phyloP scores from a whole-genome alignment of 1,284 basidiomycete genomes.

The Puccinia polysora region DNA sequence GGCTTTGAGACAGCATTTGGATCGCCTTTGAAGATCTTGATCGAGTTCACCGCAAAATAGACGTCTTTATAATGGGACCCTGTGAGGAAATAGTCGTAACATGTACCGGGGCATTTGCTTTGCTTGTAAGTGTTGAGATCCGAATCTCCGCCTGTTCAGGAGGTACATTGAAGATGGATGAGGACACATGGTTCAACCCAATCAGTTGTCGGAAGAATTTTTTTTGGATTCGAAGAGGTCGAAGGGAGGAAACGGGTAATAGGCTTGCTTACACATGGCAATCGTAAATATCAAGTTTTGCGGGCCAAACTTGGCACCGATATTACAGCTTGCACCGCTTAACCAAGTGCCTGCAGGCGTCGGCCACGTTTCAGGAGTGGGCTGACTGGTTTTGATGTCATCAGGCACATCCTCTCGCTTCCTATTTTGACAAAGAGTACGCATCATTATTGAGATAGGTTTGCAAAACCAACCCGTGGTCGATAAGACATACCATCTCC shows the following conservation, averaged over 20 bases:
- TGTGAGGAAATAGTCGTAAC: slow-evolving; percentile 25
- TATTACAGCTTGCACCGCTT: slow-evolving; percentile 24
- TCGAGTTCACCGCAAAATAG: slow-evolving; percentile 34
- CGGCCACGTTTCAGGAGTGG: slow-evolving; percentile 11
- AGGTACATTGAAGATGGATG: no score
- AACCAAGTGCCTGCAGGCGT: slow-evolving; percentile 10
- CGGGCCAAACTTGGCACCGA: slow-evolving; percentile 16
- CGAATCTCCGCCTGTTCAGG: slow-evolving; percentile 23
- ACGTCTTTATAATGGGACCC: slow-evolving; percentile 29
- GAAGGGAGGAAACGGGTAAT: neutral
- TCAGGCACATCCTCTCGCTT: slow-evolving; percentile 5
- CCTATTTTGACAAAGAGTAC: neutral
- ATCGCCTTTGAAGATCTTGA: slow-evolving; percentile 28
- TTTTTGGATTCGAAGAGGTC: neutral
- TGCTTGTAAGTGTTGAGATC: slow-evolving; percentile 27
- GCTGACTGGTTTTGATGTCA: neutral
- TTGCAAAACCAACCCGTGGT: neutral
- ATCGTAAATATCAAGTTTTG: slow-evolving; percentile 26
- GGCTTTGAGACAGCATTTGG: slow-evolving; percentile 18
- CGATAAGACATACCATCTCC: slow-evolving; percentile 6
- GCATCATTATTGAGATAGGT: neutral
- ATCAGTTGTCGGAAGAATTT: neutral
- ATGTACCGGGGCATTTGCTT: slow-evolving; percentile 28
- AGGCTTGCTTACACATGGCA: slow-evolving; percentile 16
- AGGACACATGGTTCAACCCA: no score